Base-by-base conservation (phyloP, 2,329 filamentous ascomycete species). In the Coniochaeta prunicola region DNA sequence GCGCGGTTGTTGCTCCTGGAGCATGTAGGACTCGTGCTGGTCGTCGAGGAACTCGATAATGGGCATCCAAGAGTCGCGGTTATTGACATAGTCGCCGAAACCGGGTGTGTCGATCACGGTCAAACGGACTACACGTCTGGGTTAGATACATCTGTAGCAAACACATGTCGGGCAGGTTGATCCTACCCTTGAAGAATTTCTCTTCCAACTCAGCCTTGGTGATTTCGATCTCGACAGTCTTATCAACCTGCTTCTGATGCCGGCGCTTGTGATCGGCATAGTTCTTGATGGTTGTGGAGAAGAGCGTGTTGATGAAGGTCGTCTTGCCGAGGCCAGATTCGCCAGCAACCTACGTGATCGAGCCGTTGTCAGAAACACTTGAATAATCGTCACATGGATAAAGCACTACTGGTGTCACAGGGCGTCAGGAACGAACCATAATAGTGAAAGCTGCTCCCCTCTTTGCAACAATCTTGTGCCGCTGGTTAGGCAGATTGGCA, bases 251-350 rank as follows among this genome's bases (percentile, higher is more conserved):
- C 87, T 99, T 99, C 80, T 94, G 91, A 78, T 99, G 94, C 73
- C 94, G 91, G 78, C 92, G 90, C 85, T 96, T 96, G 86, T 99
- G 93, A 78, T 99, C 94, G 84, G 94, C 94, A 77, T 99, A 99
- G 85, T 97, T 99, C 85, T 99, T 99, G 86, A 99, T 99, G 70
- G 94, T 99, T 66, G 96, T 99, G 64, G 94, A 99, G 85, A 99
- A 99, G 62, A 99, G 88, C 61, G 94, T 99, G 87, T 99, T 99
- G 87, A 99, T 97, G 80, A 99, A 99, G 70, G 94, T 99, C 28
- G 96, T 99, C 86, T 99, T 99, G 82, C 94, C 94, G 68, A 97
- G 81, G 73, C 93, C 93, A 67, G 94, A 97, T 82, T 99, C 93
- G 80, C 93, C 93, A 80, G 94, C 94, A 78, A 97, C 92, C 92